Percentiles rank a stretch among this genome's conserved stretches.
Conservation (phyloP, 495 filamentous ascomycete species). For the Penicillium canariense region DNA sequence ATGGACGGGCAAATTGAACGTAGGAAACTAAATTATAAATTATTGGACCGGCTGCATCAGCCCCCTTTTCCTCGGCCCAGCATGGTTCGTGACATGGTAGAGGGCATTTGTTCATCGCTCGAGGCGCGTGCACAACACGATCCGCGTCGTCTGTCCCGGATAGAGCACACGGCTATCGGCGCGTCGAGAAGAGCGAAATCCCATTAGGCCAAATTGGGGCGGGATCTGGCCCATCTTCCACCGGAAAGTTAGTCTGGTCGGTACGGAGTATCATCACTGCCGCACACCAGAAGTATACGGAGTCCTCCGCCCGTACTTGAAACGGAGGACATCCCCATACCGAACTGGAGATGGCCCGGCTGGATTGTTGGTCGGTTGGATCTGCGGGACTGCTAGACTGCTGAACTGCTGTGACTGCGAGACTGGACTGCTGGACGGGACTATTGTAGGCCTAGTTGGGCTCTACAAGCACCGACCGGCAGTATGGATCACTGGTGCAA, state of each 20-base stretch:
- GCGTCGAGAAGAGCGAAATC: too few species aligned
- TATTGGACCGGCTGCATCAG: neutral
- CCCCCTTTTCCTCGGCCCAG: neutral
- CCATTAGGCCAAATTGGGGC: constrained; percentile 14
- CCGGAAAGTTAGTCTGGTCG: neutral
- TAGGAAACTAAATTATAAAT: neutral
- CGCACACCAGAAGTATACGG: too few species aligned
- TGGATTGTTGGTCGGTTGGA: neutral
- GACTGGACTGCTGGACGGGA: too few species aligned
- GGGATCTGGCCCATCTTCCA: neutral
- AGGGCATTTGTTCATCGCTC: constrained; percentile 7
- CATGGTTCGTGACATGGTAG: constrained; percentile 24
- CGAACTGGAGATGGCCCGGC: neutral
- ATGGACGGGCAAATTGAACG: too few species aligned
- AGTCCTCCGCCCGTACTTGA: neutral
- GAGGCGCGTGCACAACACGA: constrained; percentile 14
- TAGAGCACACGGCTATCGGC: too few species aligned
- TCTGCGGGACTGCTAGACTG: too few species aligned
- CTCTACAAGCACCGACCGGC: neutral
- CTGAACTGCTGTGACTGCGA: too few species aligned
- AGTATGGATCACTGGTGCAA: constrained; percentile 21
- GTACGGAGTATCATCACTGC: neutral
- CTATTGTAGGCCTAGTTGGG: neutral
- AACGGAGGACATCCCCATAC: neutral
- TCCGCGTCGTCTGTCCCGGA: constrained; percentile 4